Conservation (phyloP, 805 yeast species). For the Ogataea philodendri region DNA sequence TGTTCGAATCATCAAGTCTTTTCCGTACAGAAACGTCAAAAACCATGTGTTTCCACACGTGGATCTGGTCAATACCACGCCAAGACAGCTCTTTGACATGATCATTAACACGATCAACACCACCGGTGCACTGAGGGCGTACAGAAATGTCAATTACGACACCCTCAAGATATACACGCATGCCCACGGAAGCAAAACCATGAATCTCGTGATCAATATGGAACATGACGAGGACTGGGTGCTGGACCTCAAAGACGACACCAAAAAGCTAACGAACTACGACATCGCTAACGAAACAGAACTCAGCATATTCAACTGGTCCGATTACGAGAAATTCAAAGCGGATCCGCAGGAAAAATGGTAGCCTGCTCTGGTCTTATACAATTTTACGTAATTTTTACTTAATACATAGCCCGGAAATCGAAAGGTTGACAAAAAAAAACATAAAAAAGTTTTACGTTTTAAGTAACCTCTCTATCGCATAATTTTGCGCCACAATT, state of each 20-base stretch:
- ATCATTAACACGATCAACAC: constrained; percentile 43
- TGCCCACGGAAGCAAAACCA: constrained; percentile 92
- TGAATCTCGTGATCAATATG: constrained; percentile 86
- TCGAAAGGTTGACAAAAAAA: no score
- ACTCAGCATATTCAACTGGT: constrained; percentile 71
- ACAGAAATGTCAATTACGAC: constrained; percentile 70
- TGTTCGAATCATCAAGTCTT: constrained; percentile 83
- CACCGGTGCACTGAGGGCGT: constrained; percentile 76
- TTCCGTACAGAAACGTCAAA: constrained; percentile 85
- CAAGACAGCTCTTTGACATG: constrained; percentile 56
- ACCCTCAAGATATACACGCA: constrained; percentile 85
- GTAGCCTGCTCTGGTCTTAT: constrained; percentile 39
- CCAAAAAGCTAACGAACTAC: constrained; percentile 46
- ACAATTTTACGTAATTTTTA: constrained; percentile 2
- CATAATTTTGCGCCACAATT: constrained; percentile 7
- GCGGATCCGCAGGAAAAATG: constrained; percentile 89
- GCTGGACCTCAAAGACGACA: constrained; percentile 38
- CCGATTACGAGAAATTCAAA: constrained; percentile 66
- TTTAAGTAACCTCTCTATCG: no score
- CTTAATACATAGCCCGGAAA: no score
- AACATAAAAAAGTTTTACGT: no score
- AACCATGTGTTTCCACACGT: constrained; percentile 67
- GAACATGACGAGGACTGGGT: constrained; percentile 83
- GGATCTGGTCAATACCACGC: constrained; percentile 68
- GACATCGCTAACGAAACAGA: constrained; percentile 88